These are phyloP conservation scores for Chrysoporthe puriensis DNA, from an alignment of 2,329 filamentous ascomycete genomes.

Conservation along the genomic window DNA sequence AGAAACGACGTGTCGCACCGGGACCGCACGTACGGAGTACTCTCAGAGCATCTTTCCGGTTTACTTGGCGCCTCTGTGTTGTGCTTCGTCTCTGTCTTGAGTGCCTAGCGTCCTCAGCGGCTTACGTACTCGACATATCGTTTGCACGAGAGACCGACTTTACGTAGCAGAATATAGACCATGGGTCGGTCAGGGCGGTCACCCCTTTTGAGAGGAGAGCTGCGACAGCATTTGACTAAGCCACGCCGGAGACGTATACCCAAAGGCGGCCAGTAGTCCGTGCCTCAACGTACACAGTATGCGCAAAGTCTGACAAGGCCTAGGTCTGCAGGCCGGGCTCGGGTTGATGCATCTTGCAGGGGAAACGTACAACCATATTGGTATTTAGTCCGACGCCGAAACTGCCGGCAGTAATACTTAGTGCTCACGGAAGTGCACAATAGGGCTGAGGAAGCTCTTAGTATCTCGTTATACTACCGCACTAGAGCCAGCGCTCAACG, in stretches of 20 bases:
- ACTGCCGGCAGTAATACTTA: not conserved
- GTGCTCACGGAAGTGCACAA: constrained; percentile 3
- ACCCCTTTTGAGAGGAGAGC: not conserved
- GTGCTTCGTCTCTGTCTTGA: not conserved
- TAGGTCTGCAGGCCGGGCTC: not conserved
- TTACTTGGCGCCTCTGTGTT: not conserved
- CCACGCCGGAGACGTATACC: not conserved
- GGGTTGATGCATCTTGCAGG: constrained; percentile 1
- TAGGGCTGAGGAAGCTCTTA: not conserved
- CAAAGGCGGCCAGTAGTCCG: not conserved
- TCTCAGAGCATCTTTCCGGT: not conserved
- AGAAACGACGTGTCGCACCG: constrained; percentile 4
- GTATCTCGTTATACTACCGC: not conserved
- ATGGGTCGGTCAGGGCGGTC: not conserved
- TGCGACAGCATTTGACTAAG: not conserved
- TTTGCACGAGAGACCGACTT: not conserved
- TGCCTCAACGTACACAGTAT: not conserved
- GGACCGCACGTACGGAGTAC: not conserved
- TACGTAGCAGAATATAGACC: not conserved
- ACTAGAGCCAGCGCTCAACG: not conserved
- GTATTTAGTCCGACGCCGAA: not conserved
- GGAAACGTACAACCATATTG: not conserved
- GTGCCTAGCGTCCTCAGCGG: not conserved
- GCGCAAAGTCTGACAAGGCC: not conserved
- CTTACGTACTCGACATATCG: not conserved